Percentiles rank a stretch among this genome's conserved stretches.
These are phyloP conservation scores for Rhipidocladum racemiflorum DNA, from an alignment of 176 grass and related monocot genomes.

Conservation along the genomic window DNA sequence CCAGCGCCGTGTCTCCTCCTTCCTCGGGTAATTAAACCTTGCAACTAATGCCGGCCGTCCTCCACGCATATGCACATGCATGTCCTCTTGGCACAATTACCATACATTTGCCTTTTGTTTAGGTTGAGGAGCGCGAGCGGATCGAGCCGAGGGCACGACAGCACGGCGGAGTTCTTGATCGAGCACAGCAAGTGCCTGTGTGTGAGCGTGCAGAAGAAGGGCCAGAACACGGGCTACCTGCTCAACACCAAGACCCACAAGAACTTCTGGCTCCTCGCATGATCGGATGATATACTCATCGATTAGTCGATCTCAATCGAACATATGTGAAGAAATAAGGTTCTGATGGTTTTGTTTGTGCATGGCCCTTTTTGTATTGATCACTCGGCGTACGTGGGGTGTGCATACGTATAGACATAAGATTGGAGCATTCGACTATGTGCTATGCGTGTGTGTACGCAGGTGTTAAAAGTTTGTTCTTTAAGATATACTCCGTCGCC, in stretches of 20 bases:
- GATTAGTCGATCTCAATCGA: not conserved
- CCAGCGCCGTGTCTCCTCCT: conserved; percentile 53
- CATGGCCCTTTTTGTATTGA: not conserved
- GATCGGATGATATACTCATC: not conserved
- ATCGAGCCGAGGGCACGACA: conserved; percentile 52
- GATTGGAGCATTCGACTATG: not conserved
- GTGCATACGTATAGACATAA: not conserved
- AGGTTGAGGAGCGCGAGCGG: conserved; percentile 42
- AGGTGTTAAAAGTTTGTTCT: no score
- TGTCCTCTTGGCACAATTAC: not conserved
- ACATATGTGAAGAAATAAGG: not conserved
- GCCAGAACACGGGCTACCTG: conserved; percentile 81
- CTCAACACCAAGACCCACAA: conserved; percentile 91
- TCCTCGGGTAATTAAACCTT: conserved; percentile 51
- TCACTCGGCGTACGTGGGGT: not conserved
- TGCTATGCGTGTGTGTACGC: no score
- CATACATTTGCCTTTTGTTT: not conserved
- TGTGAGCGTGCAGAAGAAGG: conserved; percentile 89
- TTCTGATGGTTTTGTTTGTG: not conserved
- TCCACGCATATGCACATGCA: no score
- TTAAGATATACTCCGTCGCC: no score
- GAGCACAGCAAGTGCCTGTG: conserved; percentile 91
- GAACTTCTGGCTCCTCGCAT: conserved; percentile 95
- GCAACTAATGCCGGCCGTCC: not conserved
- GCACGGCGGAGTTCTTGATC: conserved; percentile 68